Conservation (phyloP, 1,284 basidiomycete species). For the Trichosporon inkin region DNA sequence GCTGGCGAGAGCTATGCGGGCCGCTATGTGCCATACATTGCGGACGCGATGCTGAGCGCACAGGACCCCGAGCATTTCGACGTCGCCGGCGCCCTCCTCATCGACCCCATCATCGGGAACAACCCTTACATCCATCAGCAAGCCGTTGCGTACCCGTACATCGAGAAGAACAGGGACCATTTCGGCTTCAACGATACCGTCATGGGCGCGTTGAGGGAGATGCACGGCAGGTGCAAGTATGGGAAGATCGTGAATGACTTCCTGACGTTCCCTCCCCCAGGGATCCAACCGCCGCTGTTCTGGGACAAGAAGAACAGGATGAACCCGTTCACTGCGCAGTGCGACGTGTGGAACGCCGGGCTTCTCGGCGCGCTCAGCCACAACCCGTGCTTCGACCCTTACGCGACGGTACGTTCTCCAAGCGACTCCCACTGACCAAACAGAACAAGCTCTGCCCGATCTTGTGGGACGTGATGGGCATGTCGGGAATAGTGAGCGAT, state of each 20-base stretch:
- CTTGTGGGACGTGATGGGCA: constrained; percentile 70
- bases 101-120: constrained; percentile 31
- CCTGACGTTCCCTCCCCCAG: constrained; percentile 63
- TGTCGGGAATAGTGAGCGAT: constrained; percentile 56
- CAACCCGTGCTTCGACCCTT: constrained; percentile 72
- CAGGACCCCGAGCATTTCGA: constrained; percentile 29
- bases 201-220: constrained; percentile 58
- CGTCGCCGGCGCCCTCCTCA: constrained; percentile 31
- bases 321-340: constrained; percentile 47
- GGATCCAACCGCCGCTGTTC: constrained; percentile 31
- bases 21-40: constrained; percentile 51
- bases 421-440: not conserved
- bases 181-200: constrained; percentile 53
- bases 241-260: constrained; percentile 58
- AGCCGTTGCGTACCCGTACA: constrained; percentile 55
- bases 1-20: constrained; percentile 48
- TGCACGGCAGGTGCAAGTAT: constrained; percentile 60
- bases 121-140: constrained; percentile 59
- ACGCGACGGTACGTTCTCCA: constrained; percentile 57
- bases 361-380: constrained; percentile 59
- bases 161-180: constrained; percentile 17
- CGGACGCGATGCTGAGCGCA: constrained; percentile 31
- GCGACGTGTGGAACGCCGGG: constrained; percentile 64
- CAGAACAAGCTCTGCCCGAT: constrained; percentile 53
- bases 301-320: constrained; percentile 20